Conservation (phyloP, 805 yeast genomes). For the Candida stauntonica region DNA sequence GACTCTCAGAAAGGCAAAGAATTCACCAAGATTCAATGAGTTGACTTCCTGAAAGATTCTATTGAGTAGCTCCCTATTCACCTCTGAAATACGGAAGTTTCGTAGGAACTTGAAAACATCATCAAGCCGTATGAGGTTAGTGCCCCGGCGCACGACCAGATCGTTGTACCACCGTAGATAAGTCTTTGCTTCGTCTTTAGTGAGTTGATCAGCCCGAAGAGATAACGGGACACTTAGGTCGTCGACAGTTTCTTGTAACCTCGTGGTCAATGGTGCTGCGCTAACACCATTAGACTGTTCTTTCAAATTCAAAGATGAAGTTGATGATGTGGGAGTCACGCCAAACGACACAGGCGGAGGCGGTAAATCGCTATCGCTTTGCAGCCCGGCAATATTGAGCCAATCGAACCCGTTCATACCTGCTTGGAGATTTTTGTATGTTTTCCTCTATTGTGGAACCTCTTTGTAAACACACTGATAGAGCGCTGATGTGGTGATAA, state of each 20-base stretch:
- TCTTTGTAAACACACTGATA: too few species aligned
- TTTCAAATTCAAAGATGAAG: slow-evolving; percentile 17
- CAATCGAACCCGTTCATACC: slow-evolving; percentile 43
- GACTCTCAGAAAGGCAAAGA: slow-evolving; percentile 80
- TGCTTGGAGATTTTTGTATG: background rate
- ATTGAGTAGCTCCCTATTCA: slow-evolving; percentile 45
- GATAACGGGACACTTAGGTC: slow-evolving; percentile 55
- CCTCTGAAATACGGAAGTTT: slow-evolving; percentile 64
- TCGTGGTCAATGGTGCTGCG: background rate
- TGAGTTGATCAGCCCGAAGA: slow-evolving; percentile 60
- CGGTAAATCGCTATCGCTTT: slow-evolving; percentile 29
- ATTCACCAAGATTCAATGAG: slow-evolving; percentile 80
- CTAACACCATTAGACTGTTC: slow-evolving; percentile 7
- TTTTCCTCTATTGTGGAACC: too few species aligned
- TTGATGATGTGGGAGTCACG: slow-evolving; percentile 25
- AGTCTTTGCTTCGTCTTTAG: slow-evolving; percentile 75
- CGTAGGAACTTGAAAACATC: slow-evolving; percentile 78
- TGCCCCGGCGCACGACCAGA: slow-evolving; percentile 65
- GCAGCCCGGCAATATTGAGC: slow-evolving; percentile 41
- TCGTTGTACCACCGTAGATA: slow-evolving; percentile 94
- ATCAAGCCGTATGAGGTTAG: slow-evolving; percentile 58
- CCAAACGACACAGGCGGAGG: slow-evolving; percentile 55
- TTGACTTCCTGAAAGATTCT: slow-evolving; percentile 48
- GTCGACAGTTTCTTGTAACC: slow-evolving; percentile 27
- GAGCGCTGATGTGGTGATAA: too few species aligned